Percentiles rank a stretch among this genome's conserved stretches.
phyloP scores from a whole-genome alignment of 1,284 basidiomycete species.

The Moesziomyces aphidis region DNA sequence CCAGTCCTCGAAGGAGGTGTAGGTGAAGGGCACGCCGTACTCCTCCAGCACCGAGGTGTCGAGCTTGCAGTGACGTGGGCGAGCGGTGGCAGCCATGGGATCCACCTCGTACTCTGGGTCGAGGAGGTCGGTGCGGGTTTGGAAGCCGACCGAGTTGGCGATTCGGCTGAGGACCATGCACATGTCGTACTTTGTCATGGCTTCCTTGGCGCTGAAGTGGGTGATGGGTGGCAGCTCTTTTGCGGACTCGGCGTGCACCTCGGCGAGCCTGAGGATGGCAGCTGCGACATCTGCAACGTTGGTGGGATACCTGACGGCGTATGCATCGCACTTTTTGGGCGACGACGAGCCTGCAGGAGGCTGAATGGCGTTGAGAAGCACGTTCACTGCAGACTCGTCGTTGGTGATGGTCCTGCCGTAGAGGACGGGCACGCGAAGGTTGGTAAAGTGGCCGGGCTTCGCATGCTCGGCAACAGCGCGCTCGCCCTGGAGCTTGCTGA shows the following conservation, averaged over 20 bases:
- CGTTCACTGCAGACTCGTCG: conserved; percentile 64
- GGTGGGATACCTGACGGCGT: conserved; percentile 71
- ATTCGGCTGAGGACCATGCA: conserved; percentile 59
- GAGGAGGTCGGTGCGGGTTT: conserved; percentile 52
- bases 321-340: conserved; percentile 56
- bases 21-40: conserved; percentile 54
- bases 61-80: conserved; percentile 63
- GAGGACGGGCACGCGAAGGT: conserved; percentile 69
- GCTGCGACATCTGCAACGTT: conserved; percentile 70
- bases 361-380: conserved; percentile 56
- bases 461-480: conserved; percentile 63
- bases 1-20: conserved; percentile 61
- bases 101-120: conserved; percentile 63
- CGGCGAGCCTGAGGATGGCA: conserved; percentile 68
- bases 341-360: conserved; percentile 12
- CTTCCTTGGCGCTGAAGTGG: conserved; percentile 70
- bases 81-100: conserved; percentile 56
- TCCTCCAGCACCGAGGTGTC: conserved; percentile 49
- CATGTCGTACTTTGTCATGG: conserved; percentile 72
- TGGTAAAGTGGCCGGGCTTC: conserved; percentile 55
- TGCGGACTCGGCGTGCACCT: conserved; percentile 19
- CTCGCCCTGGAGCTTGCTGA: conserved; percentile 63
- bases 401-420: conserved; percentile 57
- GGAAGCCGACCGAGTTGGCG: conserved; percentile 49
- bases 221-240: conserved; percentile 61